Evolutionary conservation across 1,284 basidiomycete genomes (phyloP).

Genomic region (Boletus sp.): DNA sequence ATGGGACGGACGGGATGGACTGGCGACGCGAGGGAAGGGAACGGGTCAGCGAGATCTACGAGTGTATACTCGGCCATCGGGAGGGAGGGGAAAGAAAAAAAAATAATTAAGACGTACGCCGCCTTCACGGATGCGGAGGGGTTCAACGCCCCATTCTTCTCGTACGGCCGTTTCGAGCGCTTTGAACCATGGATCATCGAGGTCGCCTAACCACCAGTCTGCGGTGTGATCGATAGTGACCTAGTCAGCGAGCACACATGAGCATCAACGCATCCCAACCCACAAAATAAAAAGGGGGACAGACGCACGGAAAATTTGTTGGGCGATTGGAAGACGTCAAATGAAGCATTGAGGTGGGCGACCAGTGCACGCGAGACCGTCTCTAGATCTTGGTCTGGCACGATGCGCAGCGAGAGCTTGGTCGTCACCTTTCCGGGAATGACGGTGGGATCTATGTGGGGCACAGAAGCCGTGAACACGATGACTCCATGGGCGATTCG

Average conservation of each 20-base stretch:
- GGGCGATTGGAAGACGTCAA: conserved; percentile 61
- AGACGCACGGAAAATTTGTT: conserved; percentile 67
- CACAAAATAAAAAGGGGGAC: not conserved
- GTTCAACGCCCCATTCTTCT: conserved; percentile 83
- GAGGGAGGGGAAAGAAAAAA: not conserved
- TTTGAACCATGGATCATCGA: conserved; percentile 81
- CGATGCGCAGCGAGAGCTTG: conserved; percentile 85
- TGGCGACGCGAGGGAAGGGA: conserved; percentile 25
- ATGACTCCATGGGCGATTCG: not conserved
- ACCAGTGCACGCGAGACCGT: conserved; percentile 65
- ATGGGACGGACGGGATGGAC: conserved; percentile 91
- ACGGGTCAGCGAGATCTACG: not conserved
- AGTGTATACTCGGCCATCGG: not conserved
- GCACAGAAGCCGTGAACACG: not conserved
- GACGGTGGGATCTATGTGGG: conserved; percentile 68
- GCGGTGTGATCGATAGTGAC: conserved; percentile 81
- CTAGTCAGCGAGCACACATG: conserved; percentile 37
- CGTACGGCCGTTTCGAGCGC: conserved; percentile 78
- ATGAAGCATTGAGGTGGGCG: conserved; percentile 59
- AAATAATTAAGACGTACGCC: conserved; percentile 58
- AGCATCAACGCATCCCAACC: not conserved
- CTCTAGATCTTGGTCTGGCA: conserved; percentile 88
- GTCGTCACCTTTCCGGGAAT: conserved; percentile 82
- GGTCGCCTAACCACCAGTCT: conserved; percentile 94
- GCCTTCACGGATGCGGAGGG: conserved; percentile 90